Evolutionary conservation across 2,329 filamentous ascomycete genomes (phyloP).

Genomic region (Ophiostoma montium): DNA sequence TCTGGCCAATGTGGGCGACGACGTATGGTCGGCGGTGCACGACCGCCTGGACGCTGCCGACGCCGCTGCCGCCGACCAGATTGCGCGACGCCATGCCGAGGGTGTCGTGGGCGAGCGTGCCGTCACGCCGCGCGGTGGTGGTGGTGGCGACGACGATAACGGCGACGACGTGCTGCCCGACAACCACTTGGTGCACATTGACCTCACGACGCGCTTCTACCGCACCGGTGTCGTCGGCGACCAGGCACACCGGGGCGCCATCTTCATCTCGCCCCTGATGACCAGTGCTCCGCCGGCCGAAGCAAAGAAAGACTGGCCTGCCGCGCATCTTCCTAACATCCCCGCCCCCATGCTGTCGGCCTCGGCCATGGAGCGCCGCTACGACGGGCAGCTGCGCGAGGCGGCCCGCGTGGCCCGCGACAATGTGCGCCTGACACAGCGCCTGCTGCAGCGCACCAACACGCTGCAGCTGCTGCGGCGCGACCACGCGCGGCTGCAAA

Average conservation of each 20-base stretch:
- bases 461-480: conserved; percentile 3
- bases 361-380: conserved; percentile 21
- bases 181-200: conserved; percentile 27
- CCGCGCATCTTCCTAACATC: background rate
- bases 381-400: conserved; percentile 7
- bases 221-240: conserved; percentile 21
- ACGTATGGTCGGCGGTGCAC: conserved; percentile 33
- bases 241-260: background rate
- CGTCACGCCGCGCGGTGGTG: conserved; percentile 11
- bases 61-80: conserved; percentile 12
- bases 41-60: conserved; percentile 29
- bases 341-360: conserved; percentile 14
- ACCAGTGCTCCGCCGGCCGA: conserved; percentile 18
- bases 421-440: conserved; percentile 5
- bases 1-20: conserved; percentile 39
- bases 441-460: background rate
- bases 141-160: background rate
- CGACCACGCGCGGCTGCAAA: conserved; percentile 6
- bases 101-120: conserved; percentile 29
- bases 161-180: background rate
- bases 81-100: conserved; percentile 19
- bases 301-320: conserved; percentile 9
- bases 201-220: conserved; percentile 38
- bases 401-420: conserved; percentile 5
- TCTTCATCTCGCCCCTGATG: background rate